Evolutionary conservation across 495 filamentous ascomycete species (phyloP).

Genomic region (Glonium stellatum): DNA sequence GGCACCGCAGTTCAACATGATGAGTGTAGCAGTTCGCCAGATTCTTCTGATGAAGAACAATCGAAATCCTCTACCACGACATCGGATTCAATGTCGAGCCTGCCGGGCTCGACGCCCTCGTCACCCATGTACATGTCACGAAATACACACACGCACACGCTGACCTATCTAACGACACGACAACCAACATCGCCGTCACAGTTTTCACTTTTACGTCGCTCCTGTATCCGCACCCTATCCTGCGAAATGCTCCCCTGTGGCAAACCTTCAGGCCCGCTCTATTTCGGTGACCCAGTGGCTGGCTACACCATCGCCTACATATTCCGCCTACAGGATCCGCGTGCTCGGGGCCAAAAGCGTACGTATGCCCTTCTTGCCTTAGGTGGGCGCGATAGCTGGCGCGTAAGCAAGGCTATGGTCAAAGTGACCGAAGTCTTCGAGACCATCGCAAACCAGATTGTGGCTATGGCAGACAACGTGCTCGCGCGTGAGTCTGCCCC

Average conservation of each 20-base stretch:
- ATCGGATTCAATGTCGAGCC: constrained; percentile 7
- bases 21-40: constrained; percentile 23
- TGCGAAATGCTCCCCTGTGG: constrained; percentile 77
- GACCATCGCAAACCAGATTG: constrained; percentile 68
- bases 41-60: constrained; percentile 29
- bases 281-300: constrained; percentile 73
- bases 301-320: constrained; percentile 92
- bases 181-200: constrained; percentile 66
- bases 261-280: constrained; percentile 68
- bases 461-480: constrained; percentile 51
- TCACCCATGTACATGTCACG: constrained; percentile 19
- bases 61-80: constrained; percentile 19
- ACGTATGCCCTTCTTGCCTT: constrained; percentile 87
- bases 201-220: constrained; percentile 79
- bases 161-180: constrained; percentile 81
- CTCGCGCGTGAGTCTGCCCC: constrained; percentile 22
- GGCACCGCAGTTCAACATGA: constrained; percentile 3
- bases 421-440: constrained; percentile 70
- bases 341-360: constrained; percentile 77
- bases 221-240: constrained; percentile 78
- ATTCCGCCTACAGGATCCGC: constrained; percentile 80
- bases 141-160: constrained; percentile 60
- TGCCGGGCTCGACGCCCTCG: constrained; percentile 17
- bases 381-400: constrained; percentile 59
- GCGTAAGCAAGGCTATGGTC: constrained; percentile 67